These are phyloP conservation scores for Paraurostyla sp. DNA, from an alignment of 73 alveolate species.

Conservation along the genomic window DNA sequence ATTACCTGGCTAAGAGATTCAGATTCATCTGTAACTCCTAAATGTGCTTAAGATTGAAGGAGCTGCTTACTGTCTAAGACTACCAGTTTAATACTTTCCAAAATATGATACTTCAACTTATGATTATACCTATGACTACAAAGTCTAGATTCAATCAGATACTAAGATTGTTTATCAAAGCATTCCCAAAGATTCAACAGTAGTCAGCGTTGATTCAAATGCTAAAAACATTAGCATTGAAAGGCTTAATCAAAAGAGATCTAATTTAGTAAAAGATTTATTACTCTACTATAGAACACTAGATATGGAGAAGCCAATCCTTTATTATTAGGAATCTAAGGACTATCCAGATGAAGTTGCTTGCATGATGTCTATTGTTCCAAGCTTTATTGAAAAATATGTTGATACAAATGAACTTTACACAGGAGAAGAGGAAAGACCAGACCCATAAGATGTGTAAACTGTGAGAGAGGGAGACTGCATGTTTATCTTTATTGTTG, in stretches of 20 bases:
- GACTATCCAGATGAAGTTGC: conserved; percentile 22
- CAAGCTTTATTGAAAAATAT: neutral
- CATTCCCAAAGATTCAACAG: no score
- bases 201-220: no score
- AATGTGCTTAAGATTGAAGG: neutral
- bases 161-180: no score
- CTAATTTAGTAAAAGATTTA: neutral
- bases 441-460: neutral
- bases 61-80: neutral
- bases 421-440: neutral
- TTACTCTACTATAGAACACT: neutral
- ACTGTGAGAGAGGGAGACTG: neutral
- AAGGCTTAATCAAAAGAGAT: no score
- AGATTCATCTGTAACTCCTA: no score
- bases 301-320: conserved; percentile 26
- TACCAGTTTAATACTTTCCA: no score
- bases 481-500: conserved; percentile 71
- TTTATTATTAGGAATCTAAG: neutral
- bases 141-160: no score
- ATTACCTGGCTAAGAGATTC: conserved; percentile 1
- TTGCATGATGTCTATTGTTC: conserved; percentile 1
- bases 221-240: no score
- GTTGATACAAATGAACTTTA: no score
- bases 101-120: no score
- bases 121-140: no score